Conservation (phyloP, 1,139 yeast genomes). For the Candida sp. region DNA sequence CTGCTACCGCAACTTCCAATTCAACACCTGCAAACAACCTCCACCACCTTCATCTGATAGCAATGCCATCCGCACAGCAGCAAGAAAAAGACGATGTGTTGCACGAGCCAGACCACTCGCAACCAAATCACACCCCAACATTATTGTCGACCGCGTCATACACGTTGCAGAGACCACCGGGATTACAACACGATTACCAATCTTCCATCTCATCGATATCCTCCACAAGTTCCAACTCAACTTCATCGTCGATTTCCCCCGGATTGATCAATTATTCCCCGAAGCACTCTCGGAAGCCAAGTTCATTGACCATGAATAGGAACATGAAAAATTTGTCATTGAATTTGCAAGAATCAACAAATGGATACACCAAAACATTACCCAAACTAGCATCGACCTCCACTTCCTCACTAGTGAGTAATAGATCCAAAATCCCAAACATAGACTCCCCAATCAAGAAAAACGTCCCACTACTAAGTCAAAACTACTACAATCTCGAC, state of each 20-base stretch:
- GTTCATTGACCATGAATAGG: slow-evolving; percentile 27
- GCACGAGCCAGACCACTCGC: background rate
- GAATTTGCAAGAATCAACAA: slow-evolving; percentile 22
- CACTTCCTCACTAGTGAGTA: slow-evolving; percentile 12
- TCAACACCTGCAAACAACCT: background rate
- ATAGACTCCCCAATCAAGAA: slow-evolving; percentile 16
- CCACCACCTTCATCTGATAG: background rate
- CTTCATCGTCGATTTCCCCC: slow-evolving; percentile 7
- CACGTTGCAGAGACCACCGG: slow-evolving; percentile 10
- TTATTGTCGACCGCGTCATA: slow-evolving; percentile 2
- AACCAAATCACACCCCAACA: slow-evolving; percentile 1
- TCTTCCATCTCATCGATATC: slow-evolving; percentile 13
- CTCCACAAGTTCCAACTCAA: slow-evolving; percentile 10
- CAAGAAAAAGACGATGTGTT: background rate
- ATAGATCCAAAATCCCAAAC: slow-evolving; percentile 4
- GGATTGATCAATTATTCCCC: slow-evolving; percentile 36
- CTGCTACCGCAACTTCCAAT: slow-evolving; percentile 2
- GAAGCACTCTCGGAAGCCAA: slow-evolving; percentile 37
- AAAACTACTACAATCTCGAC: slow-evolving; percentile 5
- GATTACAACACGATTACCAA: slow-evolving; percentile 8
- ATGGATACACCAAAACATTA: slow-evolving; percentile 1
- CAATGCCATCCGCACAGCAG: background rate
- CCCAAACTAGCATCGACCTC: slow-evolving; percentile 5
- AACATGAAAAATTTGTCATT: slow-evolving; percentile 42
- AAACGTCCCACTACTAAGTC: background rate